Conservation (phyloP, 83 land plant species). For the Thuja plicata region DNA sequence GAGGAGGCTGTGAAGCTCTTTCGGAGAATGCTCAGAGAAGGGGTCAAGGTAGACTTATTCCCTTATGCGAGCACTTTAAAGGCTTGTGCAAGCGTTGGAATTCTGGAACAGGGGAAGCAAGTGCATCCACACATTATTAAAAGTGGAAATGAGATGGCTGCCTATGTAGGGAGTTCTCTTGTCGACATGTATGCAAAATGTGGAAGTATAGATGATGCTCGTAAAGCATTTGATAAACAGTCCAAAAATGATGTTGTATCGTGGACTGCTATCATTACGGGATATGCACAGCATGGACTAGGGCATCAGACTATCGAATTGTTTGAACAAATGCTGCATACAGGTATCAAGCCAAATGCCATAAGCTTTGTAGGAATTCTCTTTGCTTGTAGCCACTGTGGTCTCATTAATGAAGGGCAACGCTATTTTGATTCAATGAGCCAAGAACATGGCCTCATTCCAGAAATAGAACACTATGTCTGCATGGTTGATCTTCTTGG, state of each 20-base stretch:
- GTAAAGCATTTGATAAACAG: constrained; percentile 6
- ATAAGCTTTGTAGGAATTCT: constrained; percentile 12
- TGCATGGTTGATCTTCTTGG: constrained; percentile 15
- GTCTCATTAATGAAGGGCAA: constrained; percentile 13
- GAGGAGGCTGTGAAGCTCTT: constrained; percentile 15
- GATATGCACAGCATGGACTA: constrained; percentile 19
- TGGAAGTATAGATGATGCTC: constrained; percentile 13
- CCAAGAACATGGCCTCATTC: not conserved
- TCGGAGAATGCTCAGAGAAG: constrained; percentile 11
- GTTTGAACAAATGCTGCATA: constrained; percentile 10
- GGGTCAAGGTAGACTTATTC: constrained; percentile 10
- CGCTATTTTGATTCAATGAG: constrained; percentile 10
- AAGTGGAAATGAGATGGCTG: constrained; percentile 11
- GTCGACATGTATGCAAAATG: constrained; percentile 24
- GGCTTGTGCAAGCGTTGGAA: constrained; percentile 5
- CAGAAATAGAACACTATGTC: not conserved
- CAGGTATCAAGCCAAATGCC: not conserved
- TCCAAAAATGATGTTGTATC: constrained; percentile 10
- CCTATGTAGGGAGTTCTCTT: constrained; percentile 11
- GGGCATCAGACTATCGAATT: constrained; percentile 11
- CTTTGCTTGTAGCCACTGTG: constrained; percentile 19
- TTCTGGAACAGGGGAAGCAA: constrained; percentile 10
- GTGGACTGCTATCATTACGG: constrained; percentile 20
- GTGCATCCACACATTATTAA: constrained; percentile 2
- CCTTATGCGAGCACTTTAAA: constrained; percentile 1